phyloP scores from a whole-genome alignment of 495 filamentous ascomycete genomes.

The Xylaria sp. region DNA sequence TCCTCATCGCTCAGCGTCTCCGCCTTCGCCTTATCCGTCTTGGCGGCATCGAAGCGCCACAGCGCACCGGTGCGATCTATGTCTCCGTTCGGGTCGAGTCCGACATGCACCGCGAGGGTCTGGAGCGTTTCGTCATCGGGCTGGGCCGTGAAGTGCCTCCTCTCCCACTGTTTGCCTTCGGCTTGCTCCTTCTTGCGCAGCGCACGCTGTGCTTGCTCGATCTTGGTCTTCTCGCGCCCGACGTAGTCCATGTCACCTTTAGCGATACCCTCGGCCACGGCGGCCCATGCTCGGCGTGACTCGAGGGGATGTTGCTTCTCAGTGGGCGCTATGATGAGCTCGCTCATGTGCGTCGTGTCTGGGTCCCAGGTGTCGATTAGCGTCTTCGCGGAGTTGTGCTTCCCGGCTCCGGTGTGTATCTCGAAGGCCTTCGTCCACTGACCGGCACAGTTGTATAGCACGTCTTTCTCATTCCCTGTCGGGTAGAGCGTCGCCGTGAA shows the following conservation, averaged over 20 bases:
- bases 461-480: constrained; percentile 76
- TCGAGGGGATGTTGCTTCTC: constrained; percentile 88
- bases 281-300: constrained; percentile 85
- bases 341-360: constrained; percentile 63
- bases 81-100: constrained; percentile 47
- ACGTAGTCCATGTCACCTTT: constrained; percentile 85
- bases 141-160: constrained; percentile 77
- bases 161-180: constrained; percentile 80
- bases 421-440: constrained; percentile 90
- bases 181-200: constrained; percentile 80
- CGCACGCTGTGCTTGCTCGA: constrained; percentile 90
- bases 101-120: not conserved
- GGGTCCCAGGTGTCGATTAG: constrained; percentile 75
- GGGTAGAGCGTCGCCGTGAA: constrained; percentile 83
- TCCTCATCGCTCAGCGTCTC: constrained; percentile 50
- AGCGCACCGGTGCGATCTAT: constrained; percentile 85
- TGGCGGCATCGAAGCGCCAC: constrained; percentile 80
- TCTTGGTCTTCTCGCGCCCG: constrained; percentile 79
- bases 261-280: constrained; percentile 79
- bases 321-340: constrained; percentile 74
- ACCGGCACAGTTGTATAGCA: constrained; percentile 84
- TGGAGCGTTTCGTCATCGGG: constrained; percentile 53
- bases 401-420: constrained; percentile 74
- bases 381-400: constrained; percentile 57
- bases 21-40: constrained; percentile 58